A percentile compares a stretch with the other conserved stretches of the same genome.
Conservation (phyloP, 768 basidiomycete genomes). For the Naganishia vaughanmartiniae region DNA sequence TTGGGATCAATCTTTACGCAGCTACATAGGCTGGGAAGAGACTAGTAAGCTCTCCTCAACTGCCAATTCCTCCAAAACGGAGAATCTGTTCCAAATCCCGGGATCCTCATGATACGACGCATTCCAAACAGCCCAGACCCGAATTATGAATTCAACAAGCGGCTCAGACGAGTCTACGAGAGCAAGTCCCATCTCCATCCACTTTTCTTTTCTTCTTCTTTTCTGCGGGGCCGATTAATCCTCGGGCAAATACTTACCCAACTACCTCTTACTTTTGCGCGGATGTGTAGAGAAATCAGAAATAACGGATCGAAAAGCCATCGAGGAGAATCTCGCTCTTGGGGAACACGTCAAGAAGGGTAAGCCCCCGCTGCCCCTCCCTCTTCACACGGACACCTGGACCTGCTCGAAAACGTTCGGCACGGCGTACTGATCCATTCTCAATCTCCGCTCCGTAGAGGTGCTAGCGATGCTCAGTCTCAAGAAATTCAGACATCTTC, state of each 20-base stretch:
- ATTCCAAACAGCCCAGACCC: conserved; percentile 45
- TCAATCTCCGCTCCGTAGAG: conserved; percentile 36
- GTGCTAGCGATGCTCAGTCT: conserved; percentile 50
- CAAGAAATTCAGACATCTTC: conserved; percentile 50
- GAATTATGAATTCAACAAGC: conserved; percentile 48
- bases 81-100: no score
- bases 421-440: neutral
- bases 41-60: conserved; percentile 39
- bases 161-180: conserved; percentile 49
- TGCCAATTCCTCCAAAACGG: no score
- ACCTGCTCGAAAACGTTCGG: neutral
- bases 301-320: conserved; percentile 41
- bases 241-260: no score
- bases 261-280: neutral
- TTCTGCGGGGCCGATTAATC: no score
- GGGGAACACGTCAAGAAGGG: conserved; percentile 53
- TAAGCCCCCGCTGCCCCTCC: no score
- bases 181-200: conserved; percentile 36
- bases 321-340: conserved; percentile 47
- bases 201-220: no score
- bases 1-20: neutral
- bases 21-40: conserved; percentile 47
- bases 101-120: no score
- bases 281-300: conserved; percentile 45
- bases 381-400: no score